A percentile compares a stretch with the other conserved stretches of the same genome.
Evolutionary conservation across 331 rosid species (phyloP).

Genomic region (Erythrophleum ivorense): DNA sequence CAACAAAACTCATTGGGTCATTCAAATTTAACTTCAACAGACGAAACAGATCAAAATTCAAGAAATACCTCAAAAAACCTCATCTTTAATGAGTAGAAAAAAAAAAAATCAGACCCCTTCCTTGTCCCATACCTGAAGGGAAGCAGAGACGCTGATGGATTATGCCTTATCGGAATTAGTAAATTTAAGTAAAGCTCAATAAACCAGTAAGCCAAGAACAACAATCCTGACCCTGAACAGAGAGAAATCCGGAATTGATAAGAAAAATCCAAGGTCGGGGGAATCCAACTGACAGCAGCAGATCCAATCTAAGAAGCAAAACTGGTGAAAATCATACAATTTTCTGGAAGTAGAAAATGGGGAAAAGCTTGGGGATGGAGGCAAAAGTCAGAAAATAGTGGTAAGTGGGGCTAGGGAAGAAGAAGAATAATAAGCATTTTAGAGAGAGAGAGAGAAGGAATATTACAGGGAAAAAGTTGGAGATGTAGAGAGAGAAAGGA

Average conservation of each 20-base stretch:
- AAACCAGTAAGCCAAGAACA: background rate
- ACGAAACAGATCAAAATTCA: constrained; percentile 43
- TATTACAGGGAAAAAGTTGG: constrained; percentile 44
- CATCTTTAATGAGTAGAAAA: background rate
- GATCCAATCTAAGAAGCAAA: constrained; percentile 50
- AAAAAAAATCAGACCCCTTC: constrained; percentile 5
- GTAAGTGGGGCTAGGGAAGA: constrained; percentile 40
- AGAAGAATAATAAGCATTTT: constrained; percentile 35
- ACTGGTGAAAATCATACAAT: constrained; percentile 28
- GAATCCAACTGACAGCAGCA: constrained; percentile 28
- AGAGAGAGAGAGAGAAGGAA: constrained; percentile 38
- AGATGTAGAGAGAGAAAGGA: constrained; percentile 36
- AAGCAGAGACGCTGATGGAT: constrained; percentile 28
- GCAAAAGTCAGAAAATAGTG: constrained; percentile 43
- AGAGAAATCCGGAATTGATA: constrained; percentile 39
- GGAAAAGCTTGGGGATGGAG: constrained; percentile 35
- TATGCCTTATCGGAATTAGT: background rate
- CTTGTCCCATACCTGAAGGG: constrained; percentile 31
- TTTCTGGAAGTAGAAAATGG: constrained; percentile 29
- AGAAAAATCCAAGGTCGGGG: constrained; percentile 26
- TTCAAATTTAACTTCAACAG: constrained; percentile 34
- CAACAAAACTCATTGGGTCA: constrained; percentile 38
- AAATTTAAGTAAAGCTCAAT: constrained; percentile 11
- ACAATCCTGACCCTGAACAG: constrained; percentile 27
- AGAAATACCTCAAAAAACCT: constrained; percentile 20